phyloP scores from a whole-genome alignment of 306 rosid species.

The Pterocarpus santalinus region DNA sequence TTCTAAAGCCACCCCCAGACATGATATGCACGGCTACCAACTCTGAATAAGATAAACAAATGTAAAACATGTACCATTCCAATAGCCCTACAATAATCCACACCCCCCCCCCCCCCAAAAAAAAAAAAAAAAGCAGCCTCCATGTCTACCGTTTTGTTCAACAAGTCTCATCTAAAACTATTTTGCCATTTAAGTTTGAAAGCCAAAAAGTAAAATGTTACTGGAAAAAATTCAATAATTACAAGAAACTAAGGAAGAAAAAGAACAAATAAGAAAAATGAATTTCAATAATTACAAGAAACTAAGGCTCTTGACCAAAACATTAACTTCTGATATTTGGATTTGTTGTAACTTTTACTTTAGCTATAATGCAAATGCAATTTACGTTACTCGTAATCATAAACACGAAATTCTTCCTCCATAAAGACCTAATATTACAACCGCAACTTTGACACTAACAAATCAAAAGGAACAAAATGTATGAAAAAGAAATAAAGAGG shows the following conservation, averaged over 20 bases:
- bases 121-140: too few species aligned
- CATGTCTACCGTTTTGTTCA: background rate
- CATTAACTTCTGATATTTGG: background rate
- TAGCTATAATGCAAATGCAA: background rate
- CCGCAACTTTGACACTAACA: background rate
- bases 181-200: background rate
- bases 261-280: too few species aligned
- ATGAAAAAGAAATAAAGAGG: background rate
- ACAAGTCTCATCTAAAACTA: background rate
- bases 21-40: slow-evolving; percentile 58
- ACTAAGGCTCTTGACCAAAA: background rate
- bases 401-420: background rate
- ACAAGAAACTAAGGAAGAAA: background rate
- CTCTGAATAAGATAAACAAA: slow-evolving; percentile 49
- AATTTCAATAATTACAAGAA: background rate
- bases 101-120: background rate
- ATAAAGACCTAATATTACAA: background rate
- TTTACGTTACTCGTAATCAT: background rate
- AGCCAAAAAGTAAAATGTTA: background rate
- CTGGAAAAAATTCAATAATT: background rate
- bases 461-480: background rate
- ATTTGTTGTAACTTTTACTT: background rate
- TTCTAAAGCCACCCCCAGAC: slow-evolving; percentile 57
- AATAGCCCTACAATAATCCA: background rate
- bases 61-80: slow-evolving; percentile 11